These are phyloP conservation scores for Saccharum hybrid DNA, from an alignment of 202 grass and related monocot species.

Conservation along the genomic window DNA sequence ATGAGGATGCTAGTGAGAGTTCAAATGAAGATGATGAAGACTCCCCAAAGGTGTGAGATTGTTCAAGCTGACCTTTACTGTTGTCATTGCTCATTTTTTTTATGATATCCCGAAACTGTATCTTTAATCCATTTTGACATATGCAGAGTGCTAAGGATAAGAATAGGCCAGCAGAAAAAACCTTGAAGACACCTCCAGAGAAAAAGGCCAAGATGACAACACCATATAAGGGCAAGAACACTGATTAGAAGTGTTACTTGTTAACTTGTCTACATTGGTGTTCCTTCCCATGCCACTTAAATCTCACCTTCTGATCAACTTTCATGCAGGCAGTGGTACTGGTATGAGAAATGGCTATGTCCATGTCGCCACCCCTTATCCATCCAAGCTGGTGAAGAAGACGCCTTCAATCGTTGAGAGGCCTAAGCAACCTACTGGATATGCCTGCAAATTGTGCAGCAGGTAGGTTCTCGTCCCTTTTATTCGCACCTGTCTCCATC, in stretches of 20 bases:
- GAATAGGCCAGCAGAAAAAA: constrained; percentile 55
- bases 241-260: constrained; percentile 24
- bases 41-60: no score
- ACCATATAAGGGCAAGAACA: constrained; percentile 58
- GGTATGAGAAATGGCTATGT: constrained; percentile 50
- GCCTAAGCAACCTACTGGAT: constrained; percentile 50
- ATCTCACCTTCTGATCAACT: constrained; percentile 25
- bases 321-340: constrained; percentile 35
- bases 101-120: constrained; percentile 1
- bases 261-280: neutral
- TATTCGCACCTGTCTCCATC: neutral
- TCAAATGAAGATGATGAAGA: no score
- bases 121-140: constrained; percentile 1
- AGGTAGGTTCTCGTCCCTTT: constrained; percentile 39
- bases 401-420: constrained; percentile 40
- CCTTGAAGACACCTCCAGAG: constrained; percentile 57
- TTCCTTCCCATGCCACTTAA: neutral
- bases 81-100: neutral
- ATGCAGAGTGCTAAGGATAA: constrained; percentile 43
- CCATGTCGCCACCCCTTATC: constrained; percentile 68
- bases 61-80: neutral
- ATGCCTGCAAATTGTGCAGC: constrained; percentile 61
- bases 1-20: no score
- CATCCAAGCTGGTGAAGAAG: constrained; percentile 58
- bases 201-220: constrained; percentile 74